Evolutionary conservation across 2,329 filamentous ascomycete species (phyloP).

Genomic region (Aspergillus ustus): DNA sequence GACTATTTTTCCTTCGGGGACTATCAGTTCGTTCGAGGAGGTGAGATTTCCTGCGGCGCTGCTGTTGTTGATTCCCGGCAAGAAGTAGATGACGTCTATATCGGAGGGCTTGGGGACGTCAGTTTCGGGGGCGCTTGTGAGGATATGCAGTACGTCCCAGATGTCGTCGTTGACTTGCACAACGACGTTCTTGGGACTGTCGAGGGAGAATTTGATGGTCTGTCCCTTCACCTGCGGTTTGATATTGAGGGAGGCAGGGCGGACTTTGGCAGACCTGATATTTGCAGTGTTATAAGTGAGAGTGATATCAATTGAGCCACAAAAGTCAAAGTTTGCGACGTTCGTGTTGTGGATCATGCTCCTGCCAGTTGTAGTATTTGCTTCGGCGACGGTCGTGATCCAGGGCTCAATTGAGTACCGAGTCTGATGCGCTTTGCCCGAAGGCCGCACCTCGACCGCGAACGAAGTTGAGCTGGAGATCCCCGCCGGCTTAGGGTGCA

Average conservation of each 20-base stretch:
- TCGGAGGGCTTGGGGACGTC: neutral
- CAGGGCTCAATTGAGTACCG: neutral
- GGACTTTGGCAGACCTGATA: neutral
- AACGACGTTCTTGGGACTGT: slow-evolving; percentile 1
- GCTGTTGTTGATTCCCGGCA: neutral
- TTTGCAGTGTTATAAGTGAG: neutral
- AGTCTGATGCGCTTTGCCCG: neutral
- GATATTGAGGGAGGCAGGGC: neutral
- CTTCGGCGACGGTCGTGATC: slow-evolving; percentile 7
- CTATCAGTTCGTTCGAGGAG: neutral
- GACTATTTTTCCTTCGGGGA: neutral
- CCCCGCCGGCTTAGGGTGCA: neutral
- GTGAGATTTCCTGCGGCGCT: neutral
- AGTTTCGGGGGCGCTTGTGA: neutral
- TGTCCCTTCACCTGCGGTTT: neutral
- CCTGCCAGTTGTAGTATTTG: slow-evolving; percentile 1
- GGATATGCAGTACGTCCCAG: slow-evolving; percentile 6
- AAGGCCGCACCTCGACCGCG: neutral
- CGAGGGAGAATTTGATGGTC: neutral
- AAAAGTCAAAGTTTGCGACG: slow-evolving; percentile 10
- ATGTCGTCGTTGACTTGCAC: slow-evolving; percentile 9
- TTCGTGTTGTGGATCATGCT: slow-evolving; percentile 1
- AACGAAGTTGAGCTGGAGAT: neutral
- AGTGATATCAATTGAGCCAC: neutral
- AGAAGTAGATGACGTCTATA: neutral